These are phyloP conservation scores for Parachaetomium inaequale DNA, from an alignment of 495 filamentous ascomycete species.

Conservation along the genomic window DNA sequence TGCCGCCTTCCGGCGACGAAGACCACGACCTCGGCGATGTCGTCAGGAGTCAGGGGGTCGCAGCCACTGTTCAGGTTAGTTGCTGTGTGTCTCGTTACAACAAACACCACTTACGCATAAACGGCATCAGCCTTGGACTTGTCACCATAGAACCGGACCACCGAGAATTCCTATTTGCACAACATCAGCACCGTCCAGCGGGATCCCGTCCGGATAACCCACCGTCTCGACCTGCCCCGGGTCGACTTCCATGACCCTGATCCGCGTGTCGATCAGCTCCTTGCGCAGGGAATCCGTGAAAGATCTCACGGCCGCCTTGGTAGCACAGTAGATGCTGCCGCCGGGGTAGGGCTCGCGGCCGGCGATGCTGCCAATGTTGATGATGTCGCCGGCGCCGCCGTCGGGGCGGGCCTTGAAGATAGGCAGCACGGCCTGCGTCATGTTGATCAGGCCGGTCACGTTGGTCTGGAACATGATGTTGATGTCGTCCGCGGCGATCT, in stretches of 20 bases:
- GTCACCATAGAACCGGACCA: constrained; percentile 91
- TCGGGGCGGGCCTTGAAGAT: constrained; percentile 77
- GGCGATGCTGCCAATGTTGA: constrained; percentile 95
- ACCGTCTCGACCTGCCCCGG: constrained; percentile 96
- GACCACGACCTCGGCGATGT: constrained; percentile 92
- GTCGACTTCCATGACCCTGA: constrained; percentile 88
- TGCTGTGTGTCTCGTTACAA: not conserved
- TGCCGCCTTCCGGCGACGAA: constrained; percentile 84
- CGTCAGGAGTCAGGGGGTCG: constrained; percentile 90
- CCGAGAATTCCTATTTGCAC: constrained; percentile 74
- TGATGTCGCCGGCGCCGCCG: constrained; percentile 85
- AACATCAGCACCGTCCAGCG: not conserved
- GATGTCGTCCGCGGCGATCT: constrained; percentile 80
- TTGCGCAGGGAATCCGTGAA: constrained; percentile 88
- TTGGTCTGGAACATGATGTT: constrained; percentile 88
- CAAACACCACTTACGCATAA: constrained; percentile 63
- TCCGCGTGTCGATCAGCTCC: constrained; percentile 82
- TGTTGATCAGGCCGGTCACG: constrained; percentile 90
- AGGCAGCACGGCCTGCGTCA: constrained; percentile 88
- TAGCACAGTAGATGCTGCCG: constrained; percentile 94
- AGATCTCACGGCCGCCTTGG: constrained; percentile 84
- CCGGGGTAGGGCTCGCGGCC: constrained; percentile 87
- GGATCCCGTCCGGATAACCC: constrained; percentile 22
- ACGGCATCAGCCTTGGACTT: constrained; percentile 93
- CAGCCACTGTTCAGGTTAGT: constrained; percentile 54